Conservation (phyloP, 2,329 filamentous ascomycete genomes). For the Monascus ruber region DNA sequence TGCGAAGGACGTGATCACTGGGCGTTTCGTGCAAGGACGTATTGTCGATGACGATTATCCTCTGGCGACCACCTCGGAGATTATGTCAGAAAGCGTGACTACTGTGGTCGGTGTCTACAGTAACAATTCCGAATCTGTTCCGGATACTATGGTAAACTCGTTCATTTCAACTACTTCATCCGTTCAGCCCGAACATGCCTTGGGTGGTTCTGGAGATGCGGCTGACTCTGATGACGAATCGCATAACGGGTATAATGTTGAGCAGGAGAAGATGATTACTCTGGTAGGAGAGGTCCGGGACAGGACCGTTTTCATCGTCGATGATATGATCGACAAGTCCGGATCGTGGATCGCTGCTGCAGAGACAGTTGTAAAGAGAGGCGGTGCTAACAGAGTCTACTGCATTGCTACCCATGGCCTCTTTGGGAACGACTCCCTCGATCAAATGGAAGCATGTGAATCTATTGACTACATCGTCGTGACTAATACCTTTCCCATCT, state of each 20-base stretch:
- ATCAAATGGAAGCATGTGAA: conserved; percentile 81
- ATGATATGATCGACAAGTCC: conserved; percentile 98
- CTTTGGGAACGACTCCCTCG: conserved; percentile 79
- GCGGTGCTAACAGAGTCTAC: conserved; percentile 84
- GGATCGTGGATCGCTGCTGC: conserved; percentile 95
- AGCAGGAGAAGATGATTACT: conserved; percentile 88
- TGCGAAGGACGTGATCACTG: conserved; percentile 81
- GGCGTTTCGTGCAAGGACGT: conserved; percentile 82
- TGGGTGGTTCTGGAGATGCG: conserved; percentile 77
- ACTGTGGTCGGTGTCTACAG: conserved; percentile 36
- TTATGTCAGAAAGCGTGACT: conserved; percentile 47
- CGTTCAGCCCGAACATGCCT: conserved; percentile 54
- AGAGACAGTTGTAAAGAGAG: conserved; percentile 89
- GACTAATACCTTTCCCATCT: conserved; percentile 93
- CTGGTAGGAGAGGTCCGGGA: conserved; percentile 90
- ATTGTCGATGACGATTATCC: conserved; percentile 90
- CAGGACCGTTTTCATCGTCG: conserved; percentile 83
- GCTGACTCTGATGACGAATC: conserved; percentile 78
- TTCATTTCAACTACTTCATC: conserved; percentile 72
- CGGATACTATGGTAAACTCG: conserved; percentile 76
- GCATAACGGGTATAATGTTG: conserved; percentile 46
- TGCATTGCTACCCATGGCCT: conserved; percentile 95
- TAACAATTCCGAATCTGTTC: conserved; percentile 44
- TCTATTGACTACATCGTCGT: conserved; percentile 91
- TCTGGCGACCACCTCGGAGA: conserved; percentile 53